Base-by-base conservation (phyloP, 257 asterid species). In the Scutellaria baicalensis region DNA sequence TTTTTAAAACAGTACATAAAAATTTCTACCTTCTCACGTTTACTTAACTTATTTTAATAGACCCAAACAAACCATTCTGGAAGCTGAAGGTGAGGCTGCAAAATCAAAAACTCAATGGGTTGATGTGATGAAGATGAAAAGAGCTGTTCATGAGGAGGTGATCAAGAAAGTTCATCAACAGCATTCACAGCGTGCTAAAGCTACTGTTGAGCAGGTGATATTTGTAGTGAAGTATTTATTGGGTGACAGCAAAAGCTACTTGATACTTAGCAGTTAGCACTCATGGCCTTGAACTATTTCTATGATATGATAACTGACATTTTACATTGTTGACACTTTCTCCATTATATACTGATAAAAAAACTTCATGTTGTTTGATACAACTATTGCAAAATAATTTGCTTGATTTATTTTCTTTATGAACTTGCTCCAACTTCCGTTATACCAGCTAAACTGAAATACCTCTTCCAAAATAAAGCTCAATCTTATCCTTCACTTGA, bases 81-180 rank as follows among this genome's bases (percentile, higher is more conserved):
- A 93, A 78, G 96, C 97, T 58, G 99, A 91, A 85, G 99, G 97
- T 27, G 97, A 84, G 80, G 89, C 89, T 69, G 81, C 96, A 51
- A 93, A 84, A 78, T 82, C 95, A 38, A 91, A 86, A 78, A 82
- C 81, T 62, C 90, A 87, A 64, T 85, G 89, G 94, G 81, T 71
- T 54, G 95, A 91, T 74, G 93, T 94, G 81, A 94, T 94, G 99
- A 91, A 89, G 84, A 57, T 39, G 84, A 94, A 94, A 81, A 82
- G 99, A 85, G 94, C 89, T 49, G 75, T 86, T 56, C 99, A 91
- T 38, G 99, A 94, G 87, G 91, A 78, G 80, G 94, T 94, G 81
- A 94, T 94, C 52, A 85, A 81, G 44, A 94, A 93, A 83, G 87
- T 87, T 73, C 97, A 80, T 17, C 76, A 80, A 62, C 93, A 89